A percentile compares a stretch with the other conserved stretches of the same genome.
These are phyloP conservation scores for Coniochaeta prunicola DNA, from an alignment of 2,329 filamentous ascomycete genomes.

Conservation along the genomic window DNA sequence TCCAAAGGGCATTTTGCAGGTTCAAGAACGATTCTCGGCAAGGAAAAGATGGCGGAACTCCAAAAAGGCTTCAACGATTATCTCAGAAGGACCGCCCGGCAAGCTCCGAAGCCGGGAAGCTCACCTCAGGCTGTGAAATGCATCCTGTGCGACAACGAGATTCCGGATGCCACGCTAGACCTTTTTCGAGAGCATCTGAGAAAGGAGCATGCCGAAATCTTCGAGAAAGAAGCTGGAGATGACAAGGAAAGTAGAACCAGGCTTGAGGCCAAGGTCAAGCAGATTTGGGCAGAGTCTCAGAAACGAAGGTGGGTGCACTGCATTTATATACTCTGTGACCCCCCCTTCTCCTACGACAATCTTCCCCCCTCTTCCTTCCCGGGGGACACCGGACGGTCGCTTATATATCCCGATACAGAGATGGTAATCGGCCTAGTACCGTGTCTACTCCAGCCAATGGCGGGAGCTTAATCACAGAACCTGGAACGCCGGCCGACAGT, in stretches of 20 bases:
- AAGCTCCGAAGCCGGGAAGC: background rate
- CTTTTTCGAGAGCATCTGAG: slow-evolving; percentile 7
- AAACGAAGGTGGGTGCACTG: slow-evolving; percentile 7
- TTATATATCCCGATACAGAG: background rate
- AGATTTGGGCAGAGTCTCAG: background rate
- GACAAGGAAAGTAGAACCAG: slow-evolving; percentile 4
- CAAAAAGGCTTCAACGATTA: background rate
- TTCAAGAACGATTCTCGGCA: background rate
- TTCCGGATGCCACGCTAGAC: background rate
- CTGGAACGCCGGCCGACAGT: background rate
- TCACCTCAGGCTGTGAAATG: background rate
- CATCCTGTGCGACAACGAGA: background rate
- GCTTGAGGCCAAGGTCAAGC: slow-evolving; percentile 7
- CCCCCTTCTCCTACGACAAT: too few species aligned
- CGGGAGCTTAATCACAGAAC: background rate
- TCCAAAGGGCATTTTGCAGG: too few species aligned
- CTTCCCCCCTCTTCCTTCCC: background rate
- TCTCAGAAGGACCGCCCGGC: background rate
- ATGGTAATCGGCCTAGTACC: background rate
- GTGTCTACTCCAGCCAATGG: background rate
- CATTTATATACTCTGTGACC: background rate
- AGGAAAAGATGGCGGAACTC: background rate
- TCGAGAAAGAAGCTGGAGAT: slow-evolving; percentile 6
- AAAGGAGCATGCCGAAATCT: slow-evolving; percentile 3
- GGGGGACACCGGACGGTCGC: background rate